Evolutionary conservation across 129 eudicot species (phyloP).

Genomic region (Flaveria robusta): DNA sequence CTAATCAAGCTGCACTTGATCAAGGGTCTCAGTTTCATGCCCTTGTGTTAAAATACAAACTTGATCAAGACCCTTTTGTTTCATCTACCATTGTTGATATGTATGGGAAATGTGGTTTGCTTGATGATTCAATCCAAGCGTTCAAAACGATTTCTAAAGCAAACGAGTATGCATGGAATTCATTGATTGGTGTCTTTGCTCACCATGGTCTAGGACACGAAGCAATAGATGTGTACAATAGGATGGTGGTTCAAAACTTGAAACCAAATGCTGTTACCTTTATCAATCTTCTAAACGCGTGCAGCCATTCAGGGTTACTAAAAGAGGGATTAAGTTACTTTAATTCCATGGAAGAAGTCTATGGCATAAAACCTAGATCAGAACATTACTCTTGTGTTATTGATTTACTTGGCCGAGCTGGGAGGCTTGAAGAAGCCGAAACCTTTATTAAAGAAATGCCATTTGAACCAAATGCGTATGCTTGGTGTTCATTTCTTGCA

Average conservation of each 20-base stretch:
- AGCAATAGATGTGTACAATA: conserved; percentile 33
- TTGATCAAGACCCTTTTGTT: conserved; percentile 41
- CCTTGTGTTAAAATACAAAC: conserved; percentile 37
- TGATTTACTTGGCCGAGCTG: conserved; percentile 48
- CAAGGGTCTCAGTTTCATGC: conserved; percentile 58
- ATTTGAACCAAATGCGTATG: conserved; percentile 48
- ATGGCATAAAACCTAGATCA: conserved; percentile 40
- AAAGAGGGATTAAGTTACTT: conserved; percentile 45
- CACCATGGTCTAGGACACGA: conserved; percentile 48
- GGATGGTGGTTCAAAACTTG: conserved; percentile 29
- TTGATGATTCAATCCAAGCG: conserved; percentile 38
- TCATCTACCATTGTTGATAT: conserved; percentile 45
- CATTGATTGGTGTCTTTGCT: conserved; percentile 46
- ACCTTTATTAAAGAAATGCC: conserved; percentile 42
- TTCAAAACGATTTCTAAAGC: conserved; percentile 31
- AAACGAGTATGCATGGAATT: conserved; percentile 44
- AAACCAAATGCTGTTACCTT: conserved; percentile 50
- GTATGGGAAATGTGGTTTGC: conserved; percentile 59
- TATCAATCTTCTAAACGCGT: conserved; percentile 43
- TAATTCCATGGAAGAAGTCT: conserved; percentile 40
- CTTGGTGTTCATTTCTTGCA: conserved; percentile 54
- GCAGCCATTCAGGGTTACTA: conserved; percentile 51
- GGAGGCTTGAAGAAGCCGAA: conserved; percentile 57
- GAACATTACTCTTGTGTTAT: conserved; percentile 57
- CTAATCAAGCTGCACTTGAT: conserved; percentile 56